A percentile compares a stretch with the other conserved stretches of the same genome.
These are phyloP conservation scores for Phaffomyces antillensis DNA, from an alignment of 805 yeast genomes.

Conservation along the genomic window DNA sequence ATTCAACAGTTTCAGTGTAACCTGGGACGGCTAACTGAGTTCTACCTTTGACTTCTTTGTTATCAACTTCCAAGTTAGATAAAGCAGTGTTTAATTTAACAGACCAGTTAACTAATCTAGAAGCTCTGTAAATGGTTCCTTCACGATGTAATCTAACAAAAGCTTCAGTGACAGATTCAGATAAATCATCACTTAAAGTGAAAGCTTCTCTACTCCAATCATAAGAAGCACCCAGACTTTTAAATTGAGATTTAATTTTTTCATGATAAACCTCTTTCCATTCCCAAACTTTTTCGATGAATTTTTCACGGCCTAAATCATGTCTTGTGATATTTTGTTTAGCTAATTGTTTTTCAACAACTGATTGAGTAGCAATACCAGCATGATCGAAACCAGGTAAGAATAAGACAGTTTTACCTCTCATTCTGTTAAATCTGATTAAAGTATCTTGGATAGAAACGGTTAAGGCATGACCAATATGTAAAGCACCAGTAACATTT, in stretches of 20 bases:
- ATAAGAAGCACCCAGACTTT: constrained; percentile 90
- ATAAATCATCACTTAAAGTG: constrained; percentile 74
- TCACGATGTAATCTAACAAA: constrained; percentile 90
- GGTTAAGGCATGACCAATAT: constrained; percentile 97
- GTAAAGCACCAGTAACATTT: constrained; percentile 96
- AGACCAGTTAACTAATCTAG: constrained; percentile 94
- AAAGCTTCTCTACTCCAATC: constrained; percentile 95
- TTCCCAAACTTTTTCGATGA: constrained; percentile 87
- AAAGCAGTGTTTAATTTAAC: constrained; percentile 90
- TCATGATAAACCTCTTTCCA: constrained; percentile 94
- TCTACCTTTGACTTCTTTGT: constrained; percentile 79
- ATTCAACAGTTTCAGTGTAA: constrained; percentile 83
- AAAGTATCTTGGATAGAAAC: constrained; percentile 91
- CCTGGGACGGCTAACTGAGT: constrained; percentile 82
- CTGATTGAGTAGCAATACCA: constrained; percentile 97
- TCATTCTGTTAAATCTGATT: constrained; percentile 93
- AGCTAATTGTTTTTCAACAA: constrained; percentile 89
- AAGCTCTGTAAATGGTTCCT: constrained; percentile 90
- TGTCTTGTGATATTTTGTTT: constrained; percentile 85
- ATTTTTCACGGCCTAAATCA: constrained; percentile 89
- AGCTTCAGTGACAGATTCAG: constrained; percentile 81
- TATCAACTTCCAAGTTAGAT: constrained; percentile 94
- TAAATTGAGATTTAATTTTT: constrained; percentile 78
- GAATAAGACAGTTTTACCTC: constrained; percentile 87
- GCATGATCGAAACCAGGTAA: constrained; percentile 98